phyloP scores from a whole-genome alignment of 1,284 basidiomycete genomes.

The Cystobasidiaceae sp. region DNA sequence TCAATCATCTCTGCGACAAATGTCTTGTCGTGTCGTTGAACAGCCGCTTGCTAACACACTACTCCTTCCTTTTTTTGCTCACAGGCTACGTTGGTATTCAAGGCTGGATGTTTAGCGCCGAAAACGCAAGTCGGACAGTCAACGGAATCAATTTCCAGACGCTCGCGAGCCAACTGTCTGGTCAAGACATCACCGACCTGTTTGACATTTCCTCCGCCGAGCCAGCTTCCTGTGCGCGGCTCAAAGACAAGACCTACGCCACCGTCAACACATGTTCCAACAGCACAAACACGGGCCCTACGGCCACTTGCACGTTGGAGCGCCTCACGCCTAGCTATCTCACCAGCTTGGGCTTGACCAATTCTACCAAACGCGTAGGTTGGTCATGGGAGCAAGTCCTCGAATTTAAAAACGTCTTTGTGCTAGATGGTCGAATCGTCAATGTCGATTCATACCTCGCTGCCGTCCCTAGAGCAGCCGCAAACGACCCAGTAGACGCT shows the following conservation, averaged over 20 bases:
- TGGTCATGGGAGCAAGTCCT: conserved; percentile 85
- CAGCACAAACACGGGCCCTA: conserved; percentile 49
- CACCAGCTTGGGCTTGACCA: conserved; percentile 57
- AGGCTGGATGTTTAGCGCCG: conserved; percentile 71
- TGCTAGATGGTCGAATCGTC: conserved; percentile 88
- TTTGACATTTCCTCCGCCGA: conserved; percentile 66
- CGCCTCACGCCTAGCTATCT: conserved; percentile 36
- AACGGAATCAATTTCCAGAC: conserved; percentile 57
- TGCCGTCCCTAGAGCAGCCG: conserved; percentile 63
- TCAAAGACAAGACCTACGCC: conserved; percentile 60
- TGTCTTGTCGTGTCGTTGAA: conserved; percentile 9
- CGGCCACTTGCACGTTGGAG: conserved; percentile 56
- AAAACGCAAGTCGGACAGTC: conserved; percentile 52
- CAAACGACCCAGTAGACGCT: conserved; percentile 71
- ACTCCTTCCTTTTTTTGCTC: neutral
- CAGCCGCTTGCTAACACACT: neutral
- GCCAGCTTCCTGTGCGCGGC: conserved; percentile 60
- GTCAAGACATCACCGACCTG: conserved; percentile 80
- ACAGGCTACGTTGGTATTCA: conserved; percentile 66
- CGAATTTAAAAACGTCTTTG: conserved; percentile 63
- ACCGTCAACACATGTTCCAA: conserved; percentile 64
- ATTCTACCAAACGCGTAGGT: conserved; percentile 65
- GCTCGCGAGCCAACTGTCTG: conserved; percentile 58
- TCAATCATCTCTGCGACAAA: neutral
- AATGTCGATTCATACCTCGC: conserved; percentile 84